Base-by-base conservation (phyloP, 257 asterid genomes). In the Plantago ovata region DNA sequence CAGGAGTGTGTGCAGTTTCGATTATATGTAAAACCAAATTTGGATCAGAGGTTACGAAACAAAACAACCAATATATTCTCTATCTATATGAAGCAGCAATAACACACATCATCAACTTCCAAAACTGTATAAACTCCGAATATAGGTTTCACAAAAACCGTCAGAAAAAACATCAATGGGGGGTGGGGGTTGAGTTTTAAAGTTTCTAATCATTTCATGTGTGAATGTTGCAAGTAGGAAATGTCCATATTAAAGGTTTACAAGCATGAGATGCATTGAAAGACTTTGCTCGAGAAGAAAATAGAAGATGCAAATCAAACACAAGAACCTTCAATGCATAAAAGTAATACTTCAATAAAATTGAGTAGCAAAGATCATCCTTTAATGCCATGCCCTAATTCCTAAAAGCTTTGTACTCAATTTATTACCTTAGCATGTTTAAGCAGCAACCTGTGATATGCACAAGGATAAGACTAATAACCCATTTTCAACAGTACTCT, bases 381-480 rank as follows among this genome's bases (percentile, higher is more conserved):
- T 38, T 46, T 8, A 28, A 28, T 28, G 36, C 36, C 36, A 28
- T 28, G 4, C 14, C 24, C 4, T 19, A 49, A 49, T 10, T 10
- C 4, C 15, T n/a, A n/a, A n/a, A 22, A 54, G 54, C 10, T 53
- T 20, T 53, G 39, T 39, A 44, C 24, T 9, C 18, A 23, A 51
- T 32, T 47, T 38, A 42, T 56, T 71, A 71, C 81, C 72, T 67
- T 39, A 53, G 64, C 47, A 49, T 63, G 64, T 53, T 69, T 56
- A 80, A 57, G 79, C 81, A 45, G 72, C 78, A 80, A 60, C 79
- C 86, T 80, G 71, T 12, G 47, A 64, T 67, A n/a, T 51, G 45
- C n/a, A 55, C 18, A 39, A n/a, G n/a, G n/a, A n/a, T n/a, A n/a
- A n/a, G n/a, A n/a, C n/a, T n/a, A n/a, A n/a, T n/a, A n/a, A n/a